Evolutionary conservation across 2,329 filamentous ascomycete genomes (phyloP).

Genomic region (Fusarium devonianum): DNA sequence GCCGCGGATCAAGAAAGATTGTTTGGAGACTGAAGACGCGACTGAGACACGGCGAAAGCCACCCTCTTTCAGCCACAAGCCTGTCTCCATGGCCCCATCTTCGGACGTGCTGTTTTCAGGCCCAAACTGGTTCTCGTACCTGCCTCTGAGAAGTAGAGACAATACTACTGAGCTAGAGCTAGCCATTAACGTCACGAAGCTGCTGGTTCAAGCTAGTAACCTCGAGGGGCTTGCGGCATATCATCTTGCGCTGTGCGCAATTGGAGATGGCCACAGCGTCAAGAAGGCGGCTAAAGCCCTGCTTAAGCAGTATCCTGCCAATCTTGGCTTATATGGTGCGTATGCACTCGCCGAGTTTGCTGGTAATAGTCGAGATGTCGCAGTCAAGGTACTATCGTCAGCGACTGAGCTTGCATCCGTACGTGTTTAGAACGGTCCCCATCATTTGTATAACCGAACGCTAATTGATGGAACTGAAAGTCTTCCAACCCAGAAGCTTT

Average conservation of each 20-base stretch:
- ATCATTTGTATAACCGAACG: not conserved
- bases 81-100: slow-evolving; percentile 46
- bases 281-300: slow-evolving; percentile 77
- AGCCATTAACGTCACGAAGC: slow-evolving; percentile 62
- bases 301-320: slow-evolving; percentile 71
- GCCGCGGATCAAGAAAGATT: not conserved
- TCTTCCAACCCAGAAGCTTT: slow-evolving; percentile 31
- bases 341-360: slow-evolving; percentile 77
- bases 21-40: slow-evolving; percentile 14
- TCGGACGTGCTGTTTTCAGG: slow-evolving; percentile 62
- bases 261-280: slow-evolving; percentile 60
- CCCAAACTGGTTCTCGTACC: slow-evolving; percentile 54
- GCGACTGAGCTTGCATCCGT: slow-evolving; percentile 57
- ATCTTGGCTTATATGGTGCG: slow-evolving; percentile 75
- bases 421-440: slow-evolving; percentile 13
- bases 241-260: slow-evolving; percentile 70
- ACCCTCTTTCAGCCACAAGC: slow-evolving; percentile 45
- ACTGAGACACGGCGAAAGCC: slow-evolving; percentile 36
- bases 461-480: slow-evolving; percentile 28
- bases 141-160: slow-evolving; percentile 41
- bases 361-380: slow-evolving; percentile 63
- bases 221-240: slow-evolving; percentile 66
- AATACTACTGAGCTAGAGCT: slow-evolving; percentile 52
- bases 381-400: slow-evolving; percentile 70
- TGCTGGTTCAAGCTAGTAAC: slow-evolving; percentile 58